Conservation (phyloP, 345 rosid species). For the Gossypium longicalyx region DNA sequence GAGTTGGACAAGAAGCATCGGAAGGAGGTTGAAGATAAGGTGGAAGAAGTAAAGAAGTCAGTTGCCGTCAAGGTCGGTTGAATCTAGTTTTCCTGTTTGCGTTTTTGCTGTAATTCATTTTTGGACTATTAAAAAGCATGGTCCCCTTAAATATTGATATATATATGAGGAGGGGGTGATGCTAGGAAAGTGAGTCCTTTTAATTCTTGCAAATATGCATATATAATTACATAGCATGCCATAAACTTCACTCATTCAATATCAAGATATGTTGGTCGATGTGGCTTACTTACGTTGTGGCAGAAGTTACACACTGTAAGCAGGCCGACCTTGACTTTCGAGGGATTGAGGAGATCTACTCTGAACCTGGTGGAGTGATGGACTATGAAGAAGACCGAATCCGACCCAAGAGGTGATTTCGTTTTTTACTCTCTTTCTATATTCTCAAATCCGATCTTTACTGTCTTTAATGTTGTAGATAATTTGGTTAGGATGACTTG, state of each 20-base stretch:
- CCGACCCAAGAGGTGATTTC: slow-evolving; percentile 81
- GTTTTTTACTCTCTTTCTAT: neutral
- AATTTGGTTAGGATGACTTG: neutral
- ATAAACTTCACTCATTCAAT: slow-evolving; percentile 18
- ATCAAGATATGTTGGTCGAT: slow-evolving; percentile 62
- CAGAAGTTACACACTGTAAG: slow-evolving; percentile 95
- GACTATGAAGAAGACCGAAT: slow-evolving; percentile 87
- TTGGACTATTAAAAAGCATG: neutral
- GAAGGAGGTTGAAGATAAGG: slow-evolving; percentile 76
- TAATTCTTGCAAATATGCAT: slow-evolving; percentile 3
- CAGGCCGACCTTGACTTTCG: slow-evolving; percentile 85
- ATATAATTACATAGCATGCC: slow-evolving; percentile 1
- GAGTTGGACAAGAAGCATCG: slow-evolving; percentile 75
- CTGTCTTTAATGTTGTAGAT: neutral
- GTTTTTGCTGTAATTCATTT: neutral
- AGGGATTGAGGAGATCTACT: slow-evolving; percentile 86
- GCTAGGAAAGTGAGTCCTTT: neutral
- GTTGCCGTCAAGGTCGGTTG: slow-evolving; percentile 85
- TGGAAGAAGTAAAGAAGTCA: slow-evolving; percentile 83
- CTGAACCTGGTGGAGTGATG: slow-evolving; percentile 99
- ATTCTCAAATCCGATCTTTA: neutral
- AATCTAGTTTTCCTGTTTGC: slow-evolving; percentile 31
- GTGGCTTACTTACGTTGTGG: slow-evolving; percentile 98
- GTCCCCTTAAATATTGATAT: neutral
- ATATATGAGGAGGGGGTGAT: neutral